These are phyloP conservation scores for Lasiosphaeris hirsuta DNA, from an alignment of 495 filamentous ascomycete species.

Conservation along the genomic window DNA sequence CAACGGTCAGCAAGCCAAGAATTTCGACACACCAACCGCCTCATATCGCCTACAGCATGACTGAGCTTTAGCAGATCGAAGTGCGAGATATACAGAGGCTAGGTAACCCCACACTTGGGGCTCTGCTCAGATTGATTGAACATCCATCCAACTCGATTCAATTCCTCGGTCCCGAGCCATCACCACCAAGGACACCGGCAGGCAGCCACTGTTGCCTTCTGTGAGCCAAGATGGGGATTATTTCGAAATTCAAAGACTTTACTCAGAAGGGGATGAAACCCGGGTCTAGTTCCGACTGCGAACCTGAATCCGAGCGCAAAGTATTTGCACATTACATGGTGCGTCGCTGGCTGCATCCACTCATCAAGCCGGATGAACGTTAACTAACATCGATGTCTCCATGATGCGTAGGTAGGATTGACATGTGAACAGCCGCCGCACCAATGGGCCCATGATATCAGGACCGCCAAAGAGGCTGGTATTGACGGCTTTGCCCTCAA, in stretches of 20 bases:
- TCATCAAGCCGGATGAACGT: no score
- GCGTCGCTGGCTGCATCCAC: not conserved
- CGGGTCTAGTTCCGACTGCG: not conserved
- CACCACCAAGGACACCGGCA: not conserved
- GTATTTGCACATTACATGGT: slow-evolving; percentile 49
- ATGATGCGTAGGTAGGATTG: slow-evolving; percentile 34
- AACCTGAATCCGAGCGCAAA: slow-evolving; percentile 7
- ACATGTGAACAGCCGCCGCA: slow-evolving; percentile 39
- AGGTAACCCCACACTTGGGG: no score
- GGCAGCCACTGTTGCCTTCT: no score
- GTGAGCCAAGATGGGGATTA: slow-evolving; percentile 1
- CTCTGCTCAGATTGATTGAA: no score
- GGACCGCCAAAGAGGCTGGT: slow-evolving; percentile 53
- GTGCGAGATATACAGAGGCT: no score
- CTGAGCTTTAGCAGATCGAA: no score
- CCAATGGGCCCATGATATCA: slow-evolving; percentile 61
- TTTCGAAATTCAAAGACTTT: slow-evolving; percentile 7
- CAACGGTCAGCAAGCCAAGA: no score
- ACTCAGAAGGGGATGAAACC: not conserved
- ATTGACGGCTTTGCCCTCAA: slow-evolving; percentile 77
- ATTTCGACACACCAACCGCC: no score
- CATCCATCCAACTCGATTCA: no score
- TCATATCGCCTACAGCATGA: no score
- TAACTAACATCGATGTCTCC: not conserved
- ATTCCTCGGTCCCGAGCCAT: no score